These are phyloP conservation scores for Scenedesmus sp. DNA, from an alignment of 163 green algal species.

Conservation along the genomic window DNA sequence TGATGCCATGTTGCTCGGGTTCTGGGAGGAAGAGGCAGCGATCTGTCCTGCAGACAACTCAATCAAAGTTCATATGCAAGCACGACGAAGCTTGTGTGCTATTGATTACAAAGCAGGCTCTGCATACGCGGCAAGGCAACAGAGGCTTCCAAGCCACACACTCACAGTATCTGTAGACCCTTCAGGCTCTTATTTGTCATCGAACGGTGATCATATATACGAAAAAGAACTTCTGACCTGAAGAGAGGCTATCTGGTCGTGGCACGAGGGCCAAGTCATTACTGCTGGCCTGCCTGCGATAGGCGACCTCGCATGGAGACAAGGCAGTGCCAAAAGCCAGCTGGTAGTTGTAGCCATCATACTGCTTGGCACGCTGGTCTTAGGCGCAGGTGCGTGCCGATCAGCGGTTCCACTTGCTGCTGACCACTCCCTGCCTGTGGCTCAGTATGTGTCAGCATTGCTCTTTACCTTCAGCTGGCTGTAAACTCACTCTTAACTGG, in stretches of 20 bases:
- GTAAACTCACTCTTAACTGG: background rate
- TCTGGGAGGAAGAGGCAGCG: background rate
- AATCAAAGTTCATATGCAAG: background rate
- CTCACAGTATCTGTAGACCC: background rate
- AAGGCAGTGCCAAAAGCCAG: background rate
- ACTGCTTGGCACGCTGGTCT: background rate
- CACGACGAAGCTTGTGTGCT: background rate
- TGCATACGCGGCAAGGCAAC: background rate
- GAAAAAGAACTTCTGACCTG: background rate
- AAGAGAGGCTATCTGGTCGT: background rate
- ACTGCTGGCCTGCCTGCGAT: background rate
- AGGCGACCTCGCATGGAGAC: background rate
- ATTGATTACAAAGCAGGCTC: background rate
- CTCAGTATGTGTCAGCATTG: conserved; percentile 5
- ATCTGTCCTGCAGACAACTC: background rate
- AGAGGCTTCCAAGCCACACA: conserved; percentile 3
- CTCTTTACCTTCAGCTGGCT: background rate
- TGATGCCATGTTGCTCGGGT: background rate
- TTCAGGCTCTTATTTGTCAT: background rate
- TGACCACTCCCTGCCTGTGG: conserved; percentile 5
- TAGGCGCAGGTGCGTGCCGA: background rate
- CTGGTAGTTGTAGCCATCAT: background rate
- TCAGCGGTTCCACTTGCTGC: background rate
- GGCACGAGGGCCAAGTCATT: background rate
- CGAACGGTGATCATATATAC: background rate